Conservation (phyloP, 768 basidiomycete genomes). For the Termitomyces bulborhizus region DNA sequence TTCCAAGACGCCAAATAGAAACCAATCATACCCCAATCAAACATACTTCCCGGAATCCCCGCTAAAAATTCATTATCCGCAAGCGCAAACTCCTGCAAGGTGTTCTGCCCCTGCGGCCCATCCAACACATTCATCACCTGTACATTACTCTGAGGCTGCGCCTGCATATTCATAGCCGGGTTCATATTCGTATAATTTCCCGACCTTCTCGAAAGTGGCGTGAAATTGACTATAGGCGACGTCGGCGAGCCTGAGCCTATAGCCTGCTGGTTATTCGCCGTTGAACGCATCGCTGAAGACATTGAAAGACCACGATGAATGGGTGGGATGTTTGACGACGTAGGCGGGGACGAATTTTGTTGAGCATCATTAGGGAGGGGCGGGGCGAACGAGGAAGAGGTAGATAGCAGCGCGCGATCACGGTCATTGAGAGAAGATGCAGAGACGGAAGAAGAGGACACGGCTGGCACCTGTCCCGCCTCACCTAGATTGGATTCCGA, state of each 20-base stretch:
- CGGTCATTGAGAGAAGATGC: conserved; percentile 26
- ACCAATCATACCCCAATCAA: conserved; percentile 67
- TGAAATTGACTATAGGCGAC: conserved; percentile 51
- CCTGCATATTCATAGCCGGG: conserved; percentile 59
- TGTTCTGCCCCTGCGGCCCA: conserved; percentile 44
- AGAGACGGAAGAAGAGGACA: conserved; percentile 14
- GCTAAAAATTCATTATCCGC: conserved; percentile 67
- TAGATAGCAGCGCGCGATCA: conserved; percentile 26
- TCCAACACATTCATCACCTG: conserved; percentile 78
- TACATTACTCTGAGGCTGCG: conserved; percentile 43
- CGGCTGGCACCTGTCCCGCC: conserved; percentile 19
- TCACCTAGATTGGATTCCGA: conserved; percentile 37
- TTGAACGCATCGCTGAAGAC: conserved; percentile 24
- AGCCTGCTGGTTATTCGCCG: conserved; percentile 15
- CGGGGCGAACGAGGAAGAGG: conserved; percentile 30
- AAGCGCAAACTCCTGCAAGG: conserved; percentile 59
- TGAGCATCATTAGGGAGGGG: conserved; percentile 18
- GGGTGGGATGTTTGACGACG: conserved; percentile 11
- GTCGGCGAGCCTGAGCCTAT: conserved; percentile 12
- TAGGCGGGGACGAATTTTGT: background rate
- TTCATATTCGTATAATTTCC: conserved; percentile 58
- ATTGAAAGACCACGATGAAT: conserved; percentile 12
- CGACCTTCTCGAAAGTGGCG: conserved; percentile 36
- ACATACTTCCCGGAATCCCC: conserved; percentile 79
- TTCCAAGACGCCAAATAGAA: background rate